Base-by-base conservation (phyloP, 1,139 yeast species). In the Suhomyces guaymorum region DNA sequence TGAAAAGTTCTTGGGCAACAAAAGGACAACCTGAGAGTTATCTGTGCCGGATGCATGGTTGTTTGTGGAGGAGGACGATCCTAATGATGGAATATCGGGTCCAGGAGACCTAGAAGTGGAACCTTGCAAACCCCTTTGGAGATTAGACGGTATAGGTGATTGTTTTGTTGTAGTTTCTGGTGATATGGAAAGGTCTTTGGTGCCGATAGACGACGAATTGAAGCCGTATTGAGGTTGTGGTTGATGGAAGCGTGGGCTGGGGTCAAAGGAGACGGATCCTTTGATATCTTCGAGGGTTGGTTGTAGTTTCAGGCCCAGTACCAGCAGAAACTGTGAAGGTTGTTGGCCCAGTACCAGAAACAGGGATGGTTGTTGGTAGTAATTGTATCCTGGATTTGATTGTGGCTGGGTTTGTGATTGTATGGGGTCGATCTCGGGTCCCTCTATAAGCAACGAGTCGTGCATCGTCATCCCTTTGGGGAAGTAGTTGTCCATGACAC, bases 401-500 rank as follows among this genome's bases (percentile, higher is more conserved):
- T 7, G 26, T 16, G 15, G 11, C 18, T 22, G 25, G 22, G 11
- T 19, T 22, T 15, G n/a, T 10, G 26, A 10, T 15, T 15, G 21
- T 12, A 11, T 14, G 15, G 12, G 25, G n/a, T 28, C 22, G 6
- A 15, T 22, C 7, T 19, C 26, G 15, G 75, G 73, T 0, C 66
- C 59, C 16, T 75, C 83, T 9, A 84, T 70, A 2, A 83, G 54
- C 14, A 85, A 66, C 0, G 95, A 86, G 39, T 84, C 89, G 14
- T 63, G 61, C 74, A 83, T 76, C 2, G 59, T 44, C 90, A 84
- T 85, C 0, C 90, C 90, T 12, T 66, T 56, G 0, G 92, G 89
- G 51, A 65, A 85, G 49, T 74, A 72, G 19, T 63, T 63, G 41
- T 83, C 89, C 13, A 86, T 48, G 0, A 84, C 46, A 8, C 65